Percentiles rank a stretch among this genome's conserved stretches.
Conservation (phyloP, 2,329 filamentous ascomycete genomes). For the Talaromyces piceae region DNA sequence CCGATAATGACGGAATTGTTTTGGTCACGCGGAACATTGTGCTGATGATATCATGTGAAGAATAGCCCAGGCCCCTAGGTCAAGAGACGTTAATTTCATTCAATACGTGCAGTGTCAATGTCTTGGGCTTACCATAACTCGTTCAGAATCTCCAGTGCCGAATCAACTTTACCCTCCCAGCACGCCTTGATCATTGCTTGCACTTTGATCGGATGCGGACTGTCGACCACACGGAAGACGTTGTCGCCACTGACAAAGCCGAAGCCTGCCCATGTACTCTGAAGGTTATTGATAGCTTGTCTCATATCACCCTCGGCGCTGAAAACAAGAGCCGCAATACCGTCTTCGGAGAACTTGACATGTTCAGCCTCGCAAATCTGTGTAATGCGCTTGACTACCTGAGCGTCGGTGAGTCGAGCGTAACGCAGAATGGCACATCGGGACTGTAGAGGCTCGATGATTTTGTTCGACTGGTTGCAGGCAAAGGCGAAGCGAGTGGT, state of each 20-base stretch:
- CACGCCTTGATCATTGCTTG: slow-evolving; percentile 98
- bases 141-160: slow-evolving; percentile 74
- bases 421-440: slow-evolving; percentile 94
- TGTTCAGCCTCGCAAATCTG: slow-evolving; percentile 91
- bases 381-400: slow-evolving; percentile 81
- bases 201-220: slow-evolving; percentile 94
- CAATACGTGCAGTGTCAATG: neutral
- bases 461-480: slow-evolving; percentile 98
- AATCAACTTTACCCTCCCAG: slow-evolving; percentile 84
- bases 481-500: slow-evolving; percentile 97
- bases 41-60: slow-evolving; percentile 97
- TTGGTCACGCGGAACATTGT: slow-evolving; percentile 99
- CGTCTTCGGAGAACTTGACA: slow-evolving; percentile 86
- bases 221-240: slow-evolving; percentile 95
- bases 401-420: slow-evolving; percentile 80
- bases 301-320: slow-evolving; percentile 97
- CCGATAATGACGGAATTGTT: slow-evolving; percentile 82
- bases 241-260: slow-evolving; percentile 97
- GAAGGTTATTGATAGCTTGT: slow-evolving; percentile 96
- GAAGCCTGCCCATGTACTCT: slow-evolving; percentile 87
- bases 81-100: slow-evolving; percentile 4
- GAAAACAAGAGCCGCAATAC: slow-evolving; percentile 91
- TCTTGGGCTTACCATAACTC: slow-evolving; percentile 65
- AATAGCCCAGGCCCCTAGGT: slow-evolving; percentile 72
- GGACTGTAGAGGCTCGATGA: slow-evolving; percentile 97